phyloP scores from a whole-genome alignment of 2,329 filamentous ascomycete genomes.

The Purpureocillium takamizusanense region DNA sequence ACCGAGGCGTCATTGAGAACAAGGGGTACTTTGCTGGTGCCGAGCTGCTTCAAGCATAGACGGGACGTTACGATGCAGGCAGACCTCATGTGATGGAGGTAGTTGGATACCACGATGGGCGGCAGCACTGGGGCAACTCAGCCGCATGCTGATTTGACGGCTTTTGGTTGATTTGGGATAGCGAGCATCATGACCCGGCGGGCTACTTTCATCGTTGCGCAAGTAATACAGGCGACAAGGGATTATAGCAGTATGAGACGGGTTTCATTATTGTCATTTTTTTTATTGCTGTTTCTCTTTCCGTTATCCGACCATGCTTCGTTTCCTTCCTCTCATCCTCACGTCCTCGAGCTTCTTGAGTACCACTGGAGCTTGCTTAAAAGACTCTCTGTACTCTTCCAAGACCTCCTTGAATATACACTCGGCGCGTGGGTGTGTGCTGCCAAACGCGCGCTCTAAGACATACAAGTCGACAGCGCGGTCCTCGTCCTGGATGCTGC shows the following conservation, averaged over 20 bases:
- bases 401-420: constrained; percentile 66
- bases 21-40: constrained; percentile 95
- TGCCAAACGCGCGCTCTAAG: constrained; percentile 85
- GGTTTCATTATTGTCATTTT: not conserved
- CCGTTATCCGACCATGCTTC: constrained; percentile 81
- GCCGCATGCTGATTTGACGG: constrained; percentile 1
- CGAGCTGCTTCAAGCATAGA: constrained; percentile 36
- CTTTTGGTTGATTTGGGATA: constrained; percentile 14
- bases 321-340: constrained; percentile 85
- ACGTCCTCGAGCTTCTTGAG: constrained; percentile 85
- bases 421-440: constrained; percentile 84
- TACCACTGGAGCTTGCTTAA: constrained; percentile 65
- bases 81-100: too few relatives aligned
- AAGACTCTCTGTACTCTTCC: constrained; percentile 62
- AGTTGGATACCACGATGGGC: not conserved
- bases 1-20: constrained; percentile 93
- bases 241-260: not conserved
- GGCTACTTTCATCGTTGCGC: not conserved
- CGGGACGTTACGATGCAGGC: not conserved
- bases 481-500: constrained; percentile 80
- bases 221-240: not conserved
- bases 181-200: constrained; percentile 19
- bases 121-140: constrained; percentile 1
- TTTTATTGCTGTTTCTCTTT: not conserved
- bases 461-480: constrained; percentile 95